Conservation (phyloP, 2,329 filamentous ascomycete species). For the Stagonosporopsis rhizophila region DNA sequence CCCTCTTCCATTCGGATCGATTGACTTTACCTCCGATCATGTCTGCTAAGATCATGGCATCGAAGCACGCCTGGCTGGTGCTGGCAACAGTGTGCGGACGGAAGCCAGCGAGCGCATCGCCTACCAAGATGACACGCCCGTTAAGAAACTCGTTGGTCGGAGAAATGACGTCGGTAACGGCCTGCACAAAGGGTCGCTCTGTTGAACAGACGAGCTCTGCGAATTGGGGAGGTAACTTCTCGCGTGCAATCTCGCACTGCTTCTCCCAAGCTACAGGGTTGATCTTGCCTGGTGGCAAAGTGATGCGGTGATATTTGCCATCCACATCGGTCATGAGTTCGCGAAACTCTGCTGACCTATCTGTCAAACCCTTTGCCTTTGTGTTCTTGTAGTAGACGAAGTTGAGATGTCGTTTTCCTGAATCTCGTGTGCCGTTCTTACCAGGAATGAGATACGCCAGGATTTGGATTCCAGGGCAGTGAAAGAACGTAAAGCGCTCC, state of each 20-base stretch:
- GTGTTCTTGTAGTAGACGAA: constrained; percentile 59
- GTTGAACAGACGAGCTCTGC: constrained; percentile 53
- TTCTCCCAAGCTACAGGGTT: constrained; percentile 49
- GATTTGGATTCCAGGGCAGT: constrained; percentile 47
- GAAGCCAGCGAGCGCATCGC: constrained; percentile 57
- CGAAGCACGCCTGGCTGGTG: constrained; percentile 57
- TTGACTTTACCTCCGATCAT: constrained; percentile 50
- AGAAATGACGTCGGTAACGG: constrained; percentile 54
- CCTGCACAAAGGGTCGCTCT: constrained; percentile 55
- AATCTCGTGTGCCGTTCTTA: constrained; percentile 48
- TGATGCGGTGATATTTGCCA: constrained; percentile 51
- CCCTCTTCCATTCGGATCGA: constrained; percentile 46
- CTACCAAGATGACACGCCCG: constrained; percentile 55
- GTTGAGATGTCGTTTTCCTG: constrained; percentile 55
- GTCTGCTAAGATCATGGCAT: constrained; percentile 52
- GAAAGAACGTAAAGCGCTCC: constrained; percentile 53
- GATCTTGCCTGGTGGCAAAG: constrained; percentile 54
- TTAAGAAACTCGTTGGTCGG: constrained; percentile 48
- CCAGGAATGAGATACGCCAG: constrained; percentile 57
- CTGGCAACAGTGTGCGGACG: constrained; percentile 57
- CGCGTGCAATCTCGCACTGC: constrained; percentile 42
- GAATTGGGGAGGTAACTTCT: constrained; percentile 50
- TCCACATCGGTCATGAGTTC: constrained; percentile 56
- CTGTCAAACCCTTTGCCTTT: constrained; percentile 29
- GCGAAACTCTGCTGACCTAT: constrained; percentile 49